Conservation (phyloP, 2,329 filamentous ascomycete genomes). For the Knufia petricola region DNA sequence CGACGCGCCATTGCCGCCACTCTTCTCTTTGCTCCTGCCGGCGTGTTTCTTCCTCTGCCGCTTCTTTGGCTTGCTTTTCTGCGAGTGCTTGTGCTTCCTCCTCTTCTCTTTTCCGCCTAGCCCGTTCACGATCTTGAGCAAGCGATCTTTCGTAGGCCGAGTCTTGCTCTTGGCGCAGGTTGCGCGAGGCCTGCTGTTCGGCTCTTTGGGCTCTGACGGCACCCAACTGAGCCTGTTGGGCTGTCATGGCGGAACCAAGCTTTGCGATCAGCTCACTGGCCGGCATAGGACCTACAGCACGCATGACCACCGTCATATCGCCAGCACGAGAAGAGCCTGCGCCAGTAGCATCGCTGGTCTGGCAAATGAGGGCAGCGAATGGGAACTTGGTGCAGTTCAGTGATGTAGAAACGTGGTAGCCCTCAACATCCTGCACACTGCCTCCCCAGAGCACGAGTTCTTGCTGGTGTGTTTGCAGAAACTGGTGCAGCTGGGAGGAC, state of each 20-base stretch:
- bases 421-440: conserved; percentile 84
- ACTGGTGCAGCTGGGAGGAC: conserved; percentile 60
- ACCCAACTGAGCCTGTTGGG: conserved; percentile 66
- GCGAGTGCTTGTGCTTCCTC: conserved; percentile 53
- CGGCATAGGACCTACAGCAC: conserved; percentile 63
- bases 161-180: conserved; percentile 78
- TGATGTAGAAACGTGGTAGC: conserved; percentile 82
- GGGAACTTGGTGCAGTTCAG: conserved; percentile 88
- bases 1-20: conserved; percentile 74
- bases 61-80: conserved; percentile 49
- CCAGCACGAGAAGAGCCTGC: conserved; percentile 48
- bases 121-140: conserved; percentile 76
- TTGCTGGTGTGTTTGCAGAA: conserved; percentile 63
- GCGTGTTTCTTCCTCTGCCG: conserved; percentile 39
- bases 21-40: conserved; percentile 47
- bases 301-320: conserved; percentile 81
- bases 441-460: conserved; percentile 87
- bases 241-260: conserved; percentile 61
- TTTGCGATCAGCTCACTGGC: conserved; percentile 65
- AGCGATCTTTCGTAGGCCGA: conserved; percentile 87
- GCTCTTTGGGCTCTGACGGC: conserved; percentile 64
- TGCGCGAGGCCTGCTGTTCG: conserved; percentile 72
- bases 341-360: conserved; percentile 62
- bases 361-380: conserved; percentile 74
- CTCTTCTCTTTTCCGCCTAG: conserved; percentile 64